phyloP scores from a whole-genome alignment of 2,329 filamentous ascomycete species.

The Chrysoporthe austroafricana region DNA sequence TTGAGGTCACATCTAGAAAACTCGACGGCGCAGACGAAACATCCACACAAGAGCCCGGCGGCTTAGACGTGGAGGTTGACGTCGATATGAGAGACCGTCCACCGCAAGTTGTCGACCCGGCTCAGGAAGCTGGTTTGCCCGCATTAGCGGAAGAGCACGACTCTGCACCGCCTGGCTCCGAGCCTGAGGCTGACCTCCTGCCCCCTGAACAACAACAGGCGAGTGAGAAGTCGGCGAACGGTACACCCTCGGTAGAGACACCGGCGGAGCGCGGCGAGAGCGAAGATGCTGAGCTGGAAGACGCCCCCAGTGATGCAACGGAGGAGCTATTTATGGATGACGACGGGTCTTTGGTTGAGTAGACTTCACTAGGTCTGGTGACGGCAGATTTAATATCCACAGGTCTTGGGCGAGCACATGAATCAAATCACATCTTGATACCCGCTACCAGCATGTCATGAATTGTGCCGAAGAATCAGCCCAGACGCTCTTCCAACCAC shows the following conservation, averaged over 20 bases:
- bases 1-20: not conserved
- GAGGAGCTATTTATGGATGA: constrained; percentile 38
- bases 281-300: constrained; percentile 24
- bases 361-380: not conserved
- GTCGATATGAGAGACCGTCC: constrained; percentile 8
- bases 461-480: not conserved
- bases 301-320: constrained; percentile 34
- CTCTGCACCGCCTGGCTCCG: not conserved
- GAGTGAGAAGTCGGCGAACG: not conserved
- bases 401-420: not conserved
- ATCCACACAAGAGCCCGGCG: constrained; percentile 16
- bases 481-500: constrained; percentile 24
- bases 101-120: not conserved
- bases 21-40: constrained; percentile 3
- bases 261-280: not conserved
- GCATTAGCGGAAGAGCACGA: not conserved
- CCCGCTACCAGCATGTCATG: not conserved
- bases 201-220: not conserved
- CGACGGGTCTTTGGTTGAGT: constrained; percentile 38
- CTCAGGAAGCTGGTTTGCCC: not conserved
- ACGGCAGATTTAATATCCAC: too few relatives aligned
- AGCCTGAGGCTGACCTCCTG: not conserved
- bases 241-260: not conserved
- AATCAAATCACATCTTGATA: constrained; percentile 2
- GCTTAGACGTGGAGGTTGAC: constrained; percentile 25